Base-by-base conservation (phyloP, 2,329 filamentous ascomycete species). In the Teratosphaeria gauchensis region DNA sequence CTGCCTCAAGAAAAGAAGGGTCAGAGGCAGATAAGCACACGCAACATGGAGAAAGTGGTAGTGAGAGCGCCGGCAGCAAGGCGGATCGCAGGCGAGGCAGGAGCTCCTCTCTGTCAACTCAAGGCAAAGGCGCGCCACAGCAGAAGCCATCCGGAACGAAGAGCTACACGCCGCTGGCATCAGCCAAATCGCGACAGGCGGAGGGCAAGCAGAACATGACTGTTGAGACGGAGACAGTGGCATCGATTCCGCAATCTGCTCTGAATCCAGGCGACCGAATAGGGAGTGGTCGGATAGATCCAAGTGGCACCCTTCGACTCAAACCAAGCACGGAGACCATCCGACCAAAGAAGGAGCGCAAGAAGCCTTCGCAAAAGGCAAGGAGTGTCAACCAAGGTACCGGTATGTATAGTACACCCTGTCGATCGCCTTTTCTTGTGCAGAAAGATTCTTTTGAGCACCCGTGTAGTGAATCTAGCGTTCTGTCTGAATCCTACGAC, bases 241-340 rank as follows among this genome's bases (percentile, higher is more conserved):
- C 85, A 51, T 95, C 92, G 2, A 88, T 96, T 57, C 90, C 92
- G 11, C 92, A 95, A 69, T 83, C 92, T 31, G 84, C 87, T 9
- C 79, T 96, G 31, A 85, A 62, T 42, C 80, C 74, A 38, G 78
- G 78, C 52, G 84, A 86, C 61, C 77, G 83, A 61, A 76, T 77
- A 24, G 75, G 68, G 16, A 74, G 81, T n/a, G 84, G 85, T 21
- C 80, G 82, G 19, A 83, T 84, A 59, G 86, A 88, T 51, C 74
- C 77, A 31, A 84, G 80, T 66, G 86, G 88, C 51, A 95, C 88
- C 63, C 77, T 99, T 52, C 87, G 90, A 66, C 82, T 90, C 59
- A 95, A 95, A 72, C 86, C 88, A 7, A 97, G 92, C 74, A 89
- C 86, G n/a, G 94, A 99, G 73, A 99, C 94, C 0, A 96, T 99